These are phyloP conservation scores for Rhamnella rubrinervis DNA, from an alignment of 331 rosid species.

Conservation along the genomic window DNA sequence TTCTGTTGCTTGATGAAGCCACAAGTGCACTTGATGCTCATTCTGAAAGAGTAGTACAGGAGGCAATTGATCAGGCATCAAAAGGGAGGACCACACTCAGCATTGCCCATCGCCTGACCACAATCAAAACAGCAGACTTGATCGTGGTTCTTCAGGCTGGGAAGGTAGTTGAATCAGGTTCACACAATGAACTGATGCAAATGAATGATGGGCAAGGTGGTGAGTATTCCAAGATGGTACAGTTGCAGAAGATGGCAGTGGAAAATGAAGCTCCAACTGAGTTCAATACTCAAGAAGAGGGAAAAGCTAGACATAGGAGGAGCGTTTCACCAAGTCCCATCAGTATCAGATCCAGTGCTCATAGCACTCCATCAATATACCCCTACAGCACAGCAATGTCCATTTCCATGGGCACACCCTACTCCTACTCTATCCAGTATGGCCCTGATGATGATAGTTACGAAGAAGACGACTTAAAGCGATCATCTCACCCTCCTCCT, in stretches of 20 bases:
- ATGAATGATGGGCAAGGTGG: slow-evolving; percentile 54
- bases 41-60: slow-evolving; percentile 82
- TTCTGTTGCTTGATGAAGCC: slow-evolving; percentile 88
- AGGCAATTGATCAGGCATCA: slow-evolving; percentile 84
- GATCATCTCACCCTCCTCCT: slow-evolving; percentile 52
- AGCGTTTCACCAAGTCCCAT: slow-evolving; percentile 62
- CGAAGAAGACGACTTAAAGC: slow-evolving; percentile 38
- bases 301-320: slow-evolving; percentile 40
- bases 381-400: slow-evolving; percentile 66
- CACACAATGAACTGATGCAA: slow-evolving; percentile 66
- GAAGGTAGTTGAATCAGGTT: slow-evolving; percentile 63
- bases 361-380: slow-evolving; percentile 43
- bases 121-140: slow-evolving; percentile 54
- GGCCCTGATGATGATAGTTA: slow-evolving; percentile 59
- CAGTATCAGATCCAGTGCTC: slow-evolving; percentile 55
- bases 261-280: slow-evolving; percentile 43
- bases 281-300: slow-evolving; percentile 40
- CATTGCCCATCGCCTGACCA: slow-evolving; percentile 80
- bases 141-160: slow-evolving; percentile 76
- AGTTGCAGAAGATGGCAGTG: slow-evolving; percentile 57
- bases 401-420: slow-evolving; percentile 73
- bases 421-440: slow-evolving; percentile 66
- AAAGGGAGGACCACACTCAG: slow-evolving; percentile 83
- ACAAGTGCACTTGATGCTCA: slow-evolving; percentile 86
- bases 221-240: slow-evolving; percentile 72